Evolutionary conservation across 805 yeast genomes (phyloP).

Genomic region (Ogataea pilisensis): DNA sequence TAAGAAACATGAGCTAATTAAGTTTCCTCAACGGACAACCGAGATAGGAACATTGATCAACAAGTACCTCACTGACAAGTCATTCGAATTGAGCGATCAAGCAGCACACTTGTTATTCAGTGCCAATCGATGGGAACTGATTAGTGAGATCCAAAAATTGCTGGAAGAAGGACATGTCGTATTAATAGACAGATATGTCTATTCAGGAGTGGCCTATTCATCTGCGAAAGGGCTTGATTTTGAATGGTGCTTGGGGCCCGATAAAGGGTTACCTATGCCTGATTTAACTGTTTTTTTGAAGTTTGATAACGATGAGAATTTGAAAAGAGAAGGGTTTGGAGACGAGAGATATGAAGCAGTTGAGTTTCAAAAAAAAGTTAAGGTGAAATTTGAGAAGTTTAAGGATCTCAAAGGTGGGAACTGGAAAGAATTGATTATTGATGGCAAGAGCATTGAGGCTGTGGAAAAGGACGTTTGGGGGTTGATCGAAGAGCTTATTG

Average conservation of each 20-base stretch:
- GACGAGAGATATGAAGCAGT: constrained; percentile 84
- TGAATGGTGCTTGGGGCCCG: constrained; percentile 81
- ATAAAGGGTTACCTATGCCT: constrained; percentile 80
- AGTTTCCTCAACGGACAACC: constrained; percentile 88
- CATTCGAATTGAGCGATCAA: constrained; percentile 59
- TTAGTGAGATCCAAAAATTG: constrained; percentile 39
- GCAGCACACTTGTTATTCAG: constrained; percentile 83
- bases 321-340: constrained; percentile 78
- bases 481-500: constrained; percentile 13
- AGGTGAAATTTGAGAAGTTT: constrained; percentile 49
- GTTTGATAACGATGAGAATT: constrained; percentile 43
- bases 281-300: constrained; percentile 79
- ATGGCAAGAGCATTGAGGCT: constrained; percentile 49
- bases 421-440: constrained; percentile 56
- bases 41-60: constrained; percentile 77
- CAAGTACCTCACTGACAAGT: constrained; percentile 54
- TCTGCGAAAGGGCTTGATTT: constrained; percentile 73
- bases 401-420: constrained; percentile 10
- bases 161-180: constrained; percentile 54
- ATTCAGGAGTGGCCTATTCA: constrained; percentile 91
- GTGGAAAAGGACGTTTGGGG: constrained; percentile 48
- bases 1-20: constrained; percentile 47
- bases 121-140: constrained; percentile 92
- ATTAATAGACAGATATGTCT: constrained; percentile 81
- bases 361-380: constrained; percentile 73